A percentile compares a stretch with the other conserved stretches of the same genome.
phyloP scores from a whole-genome alignment of 805 yeast genomes.

The Dipodascopsis uninucleata region DNA sequence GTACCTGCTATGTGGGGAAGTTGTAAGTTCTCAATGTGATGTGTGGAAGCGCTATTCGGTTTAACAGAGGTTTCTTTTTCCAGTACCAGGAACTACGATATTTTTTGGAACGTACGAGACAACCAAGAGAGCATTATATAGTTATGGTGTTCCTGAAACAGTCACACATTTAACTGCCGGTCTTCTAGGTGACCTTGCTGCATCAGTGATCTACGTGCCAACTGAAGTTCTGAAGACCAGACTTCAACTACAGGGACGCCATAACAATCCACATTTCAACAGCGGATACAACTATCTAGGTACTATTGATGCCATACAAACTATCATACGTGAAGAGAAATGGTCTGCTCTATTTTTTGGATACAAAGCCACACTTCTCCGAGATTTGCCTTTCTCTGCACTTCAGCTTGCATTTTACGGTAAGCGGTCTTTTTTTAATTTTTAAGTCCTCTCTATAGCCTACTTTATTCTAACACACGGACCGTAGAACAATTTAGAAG shows the following conservation, averaged over 20 bases:
- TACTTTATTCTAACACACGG: background rate
- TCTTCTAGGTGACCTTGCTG: conserved; percentile 86
- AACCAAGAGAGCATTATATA: conserved; percentile 66
- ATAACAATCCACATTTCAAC: conserved; percentile 70
- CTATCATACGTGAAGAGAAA: conserved; percentile 71
- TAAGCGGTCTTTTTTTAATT: conserved; percentile 46
- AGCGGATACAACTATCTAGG: conserved; percentile 85
- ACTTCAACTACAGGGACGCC: conserved; percentile 84
- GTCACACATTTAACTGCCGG: conserved; percentile 80
- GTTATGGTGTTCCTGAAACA: conserved; percentile 69
- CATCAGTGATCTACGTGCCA: conserved; percentile 88
- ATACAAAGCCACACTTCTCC: conserved; percentile 84
- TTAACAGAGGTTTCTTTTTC: conserved; percentile 8
- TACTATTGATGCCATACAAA: conserved; percentile 62
- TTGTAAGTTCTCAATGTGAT: conserved; percentile 10
- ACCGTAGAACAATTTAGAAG: conserved; percentile 33
- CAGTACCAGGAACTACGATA: conserved; percentile 86
- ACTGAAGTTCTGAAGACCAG: conserved; percentile 92
- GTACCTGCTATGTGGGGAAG: conserved; percentile 89
- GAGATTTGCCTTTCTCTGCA: conserved; percentile 95
- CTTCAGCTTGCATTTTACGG: conserved; percentile 95
- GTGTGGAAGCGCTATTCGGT: background rate
- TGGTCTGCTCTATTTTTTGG: conserved; percentile 75
- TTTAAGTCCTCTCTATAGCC: background rate
- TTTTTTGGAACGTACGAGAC: conserved; percentile 89